Conservation (phyloP, 2,329 filamentous ascomycete species). For the Penicillium sp. region DNA sequence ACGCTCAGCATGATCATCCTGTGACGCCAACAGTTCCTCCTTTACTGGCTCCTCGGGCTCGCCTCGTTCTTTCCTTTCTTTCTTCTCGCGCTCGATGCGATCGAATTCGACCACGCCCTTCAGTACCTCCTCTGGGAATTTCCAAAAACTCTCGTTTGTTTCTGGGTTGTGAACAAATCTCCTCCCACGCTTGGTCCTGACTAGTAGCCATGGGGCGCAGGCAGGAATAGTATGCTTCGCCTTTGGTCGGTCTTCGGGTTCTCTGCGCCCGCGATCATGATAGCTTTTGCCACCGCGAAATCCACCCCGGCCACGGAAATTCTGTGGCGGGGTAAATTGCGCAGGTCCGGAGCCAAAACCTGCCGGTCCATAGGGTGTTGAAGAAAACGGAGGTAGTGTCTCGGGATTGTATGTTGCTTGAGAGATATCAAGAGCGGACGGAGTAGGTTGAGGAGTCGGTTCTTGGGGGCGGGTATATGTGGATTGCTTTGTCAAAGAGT, state of each 20-base stretch:
- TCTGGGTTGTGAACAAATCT: constrained; percentile 86
- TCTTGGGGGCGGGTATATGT: constrained; percentile 76
- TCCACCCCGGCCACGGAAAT: constrained; percentile 48
- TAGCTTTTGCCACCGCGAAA: constrained; percentile 54
- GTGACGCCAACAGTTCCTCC: constrained; percentile 15
- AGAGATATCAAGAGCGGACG: constrained; percentile 45
- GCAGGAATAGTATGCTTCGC: constrained; percentile 76
- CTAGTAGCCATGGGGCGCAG: constrained; percentile 81
- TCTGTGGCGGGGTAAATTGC: constrained; percentile 19
- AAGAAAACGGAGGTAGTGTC: constrained; percentile 38
- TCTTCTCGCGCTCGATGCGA: constrained; percentile 68
- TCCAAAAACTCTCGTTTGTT: constrained; percentile 91
- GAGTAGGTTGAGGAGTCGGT: constrained; percentile 29
- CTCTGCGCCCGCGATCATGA: constrained; percentile 62
- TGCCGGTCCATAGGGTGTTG: constrained; percentile 36
- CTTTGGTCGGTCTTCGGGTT: constrained; percentile 76
- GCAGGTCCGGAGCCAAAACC: constrained; percentile 17
- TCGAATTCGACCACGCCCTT: constrained; percentile 69
- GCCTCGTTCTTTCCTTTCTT: constrained; percentile 52
- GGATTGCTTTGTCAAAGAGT: constrained; percentile 76
- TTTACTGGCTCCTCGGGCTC: constrained; percentile 22
- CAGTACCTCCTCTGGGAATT: constrained; percentile 83
- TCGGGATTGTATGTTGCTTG: constrained; percentile 36
- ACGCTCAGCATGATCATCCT: constrained; percentile 17
- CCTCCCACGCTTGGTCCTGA: constrained; percentile 87